Conservation (phyloP, 208 protist species). For the Trypanosomatidae sp. region DNA sequence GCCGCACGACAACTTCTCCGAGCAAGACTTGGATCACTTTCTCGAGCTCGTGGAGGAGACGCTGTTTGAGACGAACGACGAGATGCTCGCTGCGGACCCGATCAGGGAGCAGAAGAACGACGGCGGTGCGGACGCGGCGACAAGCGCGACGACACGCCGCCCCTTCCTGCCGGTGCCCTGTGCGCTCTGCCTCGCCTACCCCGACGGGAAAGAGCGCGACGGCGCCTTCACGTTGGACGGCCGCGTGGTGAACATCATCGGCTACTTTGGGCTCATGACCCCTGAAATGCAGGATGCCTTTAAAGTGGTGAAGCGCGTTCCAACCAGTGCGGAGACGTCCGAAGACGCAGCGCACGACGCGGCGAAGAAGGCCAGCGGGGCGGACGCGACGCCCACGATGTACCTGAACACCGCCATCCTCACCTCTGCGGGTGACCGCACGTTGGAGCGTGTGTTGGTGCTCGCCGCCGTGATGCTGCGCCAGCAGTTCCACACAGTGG, state of each 20-base stretch:
- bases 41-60: constrained; percentile 55
- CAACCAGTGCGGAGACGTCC: constrained; percentile 6
- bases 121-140: neutral
- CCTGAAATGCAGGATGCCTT: constrained; percentile 57
- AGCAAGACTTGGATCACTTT: constrained; percentile 72
- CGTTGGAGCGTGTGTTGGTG: constrained; percentile 76
- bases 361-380: neutral
- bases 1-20: constrained; percentile 60
- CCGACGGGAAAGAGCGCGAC: constrained; percentile 61
- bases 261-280: constrained; percentile 79
- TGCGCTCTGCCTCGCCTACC: constrained; percentile 80
- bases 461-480: constrained; percentile 80
- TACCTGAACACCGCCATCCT: constrained; percentile 70
- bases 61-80: constrained; percentile 62
- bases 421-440: constrained; percentile 77
- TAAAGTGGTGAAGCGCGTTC: constrained; percentile 50
- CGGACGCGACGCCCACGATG: constrained; percentile 9
- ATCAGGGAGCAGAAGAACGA: too few species aligned
- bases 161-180: constrained; percentile 70
- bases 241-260: constrained; percentile 80
- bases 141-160: neutral
- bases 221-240: constrained; percentile 68
- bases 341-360: constrained; percentile 3
- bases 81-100: constrained; percentile 42
- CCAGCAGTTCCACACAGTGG: constrained; percentile 62